A percentile compares a stretch with the other conserved stretches of the same genome.
phyloP scores from a whole-genome alignment of 2,329 filamentous ascomycete genomes.

The Exophiala spinifera region DNA sequence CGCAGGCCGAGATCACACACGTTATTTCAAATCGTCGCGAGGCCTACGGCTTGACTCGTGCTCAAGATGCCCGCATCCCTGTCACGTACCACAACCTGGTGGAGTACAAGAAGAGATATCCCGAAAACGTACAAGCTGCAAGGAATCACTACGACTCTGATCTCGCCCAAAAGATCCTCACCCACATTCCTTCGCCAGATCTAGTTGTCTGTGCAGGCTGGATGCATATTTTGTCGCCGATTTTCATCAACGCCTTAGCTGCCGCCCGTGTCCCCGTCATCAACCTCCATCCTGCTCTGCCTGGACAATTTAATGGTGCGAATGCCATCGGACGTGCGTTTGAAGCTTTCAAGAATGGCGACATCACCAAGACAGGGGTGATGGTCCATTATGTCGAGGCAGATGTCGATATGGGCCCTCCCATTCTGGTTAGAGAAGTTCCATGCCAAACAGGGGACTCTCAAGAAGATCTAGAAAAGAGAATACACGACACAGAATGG shows the following conservation, averaged over 20 bases:
- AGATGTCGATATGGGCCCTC: conserved; percentile 75
- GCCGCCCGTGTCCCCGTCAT: conserved; percentile 65
- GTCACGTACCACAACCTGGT: conserved; percentile 80
- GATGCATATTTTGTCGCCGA: conserved; percentile 75
- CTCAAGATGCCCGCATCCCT: conserved; percentile 60
- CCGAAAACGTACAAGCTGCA: conserved; percentile 51
- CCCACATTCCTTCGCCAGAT: conserved; percentile 57
- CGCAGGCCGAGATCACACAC: conserved; percentile 55
- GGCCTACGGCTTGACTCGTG: conserved; percentile 63
- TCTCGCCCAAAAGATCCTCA: conserved; percentile 65
- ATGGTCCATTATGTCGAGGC: conserved; percentile 85
- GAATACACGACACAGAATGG: conserved; percentile 76
- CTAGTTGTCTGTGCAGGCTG: conserved; percentile 80
- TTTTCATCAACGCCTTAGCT: conserved; percentile 68
- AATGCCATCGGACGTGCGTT: conserved; percentile 75
- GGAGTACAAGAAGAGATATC: conserved; percentile 68
- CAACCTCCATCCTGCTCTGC: conserved; percentile 76
- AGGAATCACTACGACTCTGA: conserved; percentile 71
- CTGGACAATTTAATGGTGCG: conserved; percentile 72
- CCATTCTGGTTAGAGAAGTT: conserved; percentile 69
- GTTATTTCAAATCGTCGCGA: conserved; percentile 65
- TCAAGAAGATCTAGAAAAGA: conserved; percentile 64
- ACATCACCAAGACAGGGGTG: conserved; percentile 68
- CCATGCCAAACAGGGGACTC: conserved; percentile 61
- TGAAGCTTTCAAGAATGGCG: conserved; percentile 66